A percentile compares a stretch with the other conserved stretches of the same genome.
These are phyloP conservation scores for Talaromyces sp. DNA, from an alignment of 2,329 filamentous ascomycete genomes.

Conservation along the genomic window DNA sequence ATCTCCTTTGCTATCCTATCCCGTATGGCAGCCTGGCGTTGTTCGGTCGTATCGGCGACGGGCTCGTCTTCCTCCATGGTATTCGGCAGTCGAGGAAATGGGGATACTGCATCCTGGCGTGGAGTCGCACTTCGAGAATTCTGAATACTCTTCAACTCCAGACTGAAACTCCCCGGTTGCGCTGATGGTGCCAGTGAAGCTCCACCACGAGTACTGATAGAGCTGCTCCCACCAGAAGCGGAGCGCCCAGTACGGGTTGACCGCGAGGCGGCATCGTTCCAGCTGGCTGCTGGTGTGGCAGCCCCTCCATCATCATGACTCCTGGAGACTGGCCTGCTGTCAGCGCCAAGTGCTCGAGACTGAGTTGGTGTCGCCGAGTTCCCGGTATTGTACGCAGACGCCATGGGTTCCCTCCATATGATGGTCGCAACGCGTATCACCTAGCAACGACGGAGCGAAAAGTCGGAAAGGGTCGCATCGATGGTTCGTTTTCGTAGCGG, in stretches of 20 bases:
- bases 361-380: slow-evolving; percentile 43
- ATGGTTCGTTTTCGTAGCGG: slow-evolving; percentile 4
- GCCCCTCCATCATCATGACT: slow-evolving; percentile 34
- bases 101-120: slow-evolving; percentile 56
- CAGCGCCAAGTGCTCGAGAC: slow-evolving; percentile 34
- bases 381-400: slow-evolving; percentile 43
- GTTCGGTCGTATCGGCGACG: slow-evolving; percentile 59
- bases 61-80: slow-evolving; percentile 60
- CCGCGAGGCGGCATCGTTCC: slow-evolving; percentile 33
- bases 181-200: slow-evolving; percentile 67
- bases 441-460: slow-evolving; percentile 28
- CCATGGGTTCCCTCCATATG: slow-evolving; percentile 40
- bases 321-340: slow-evolving; percentile 38
- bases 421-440: slow-evolving; percentile 30
- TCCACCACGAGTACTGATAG: slow-evolving; percentile 62
- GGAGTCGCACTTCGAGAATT: slow-evolving; percentile 61
- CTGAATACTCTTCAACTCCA: slow-evolving; percentile 71
- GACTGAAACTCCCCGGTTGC: slow-evolving; percentile 79
- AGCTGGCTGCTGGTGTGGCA: slow-evolving; percentile 38
- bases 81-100: slow-evolving; percentile 47
- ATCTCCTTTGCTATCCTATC: slow-evolving; percentile 90
- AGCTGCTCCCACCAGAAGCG: slow-evolving; percentile 56
- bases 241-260: slow-evolving; percentile 47
- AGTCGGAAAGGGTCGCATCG: slow-evolving; percentile 33
- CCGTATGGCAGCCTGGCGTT: slow-evolving; percentile 69